Conservation (phyloP, 2,329 filamentous ascomycete genomes). For the Ceratocystis ficicola region DNA sequence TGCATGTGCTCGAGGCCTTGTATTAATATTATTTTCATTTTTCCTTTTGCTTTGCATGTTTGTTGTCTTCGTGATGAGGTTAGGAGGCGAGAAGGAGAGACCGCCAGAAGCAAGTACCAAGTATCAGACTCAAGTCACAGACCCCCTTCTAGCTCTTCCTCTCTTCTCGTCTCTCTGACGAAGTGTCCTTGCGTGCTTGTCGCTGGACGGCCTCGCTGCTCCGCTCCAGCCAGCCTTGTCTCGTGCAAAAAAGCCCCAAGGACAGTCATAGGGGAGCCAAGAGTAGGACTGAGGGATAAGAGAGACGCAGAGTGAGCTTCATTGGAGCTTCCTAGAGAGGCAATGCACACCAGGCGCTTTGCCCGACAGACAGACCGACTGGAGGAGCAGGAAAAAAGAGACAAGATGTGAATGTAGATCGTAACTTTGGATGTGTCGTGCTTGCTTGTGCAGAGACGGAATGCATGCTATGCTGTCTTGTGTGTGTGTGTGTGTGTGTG, state of each 20-base stretch:
- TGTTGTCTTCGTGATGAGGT: too few species aligned
- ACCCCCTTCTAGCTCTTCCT: background rate
- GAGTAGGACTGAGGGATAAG: too few species aligned
- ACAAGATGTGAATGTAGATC: background rate
- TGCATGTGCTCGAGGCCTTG: too few species aligned
- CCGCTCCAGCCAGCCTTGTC: background rate
- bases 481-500: too few species aligned
- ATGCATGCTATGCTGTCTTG: too few species aligned
- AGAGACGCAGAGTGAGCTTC: background rate
- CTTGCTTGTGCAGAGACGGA: background rate
- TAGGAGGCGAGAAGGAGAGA: background rate
- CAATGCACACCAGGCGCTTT: background rate
- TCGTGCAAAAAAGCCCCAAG: background rate
- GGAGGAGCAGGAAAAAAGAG: background rate
- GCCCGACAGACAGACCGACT: background rate
- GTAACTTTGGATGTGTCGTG: background rate
- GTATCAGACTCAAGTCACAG: background rate
- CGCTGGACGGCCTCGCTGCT: background rate
- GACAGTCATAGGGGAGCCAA: too few species aligned
- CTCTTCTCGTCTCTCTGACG: background rate
- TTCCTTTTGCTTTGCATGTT: too few species aligned
- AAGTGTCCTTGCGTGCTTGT: background rate
- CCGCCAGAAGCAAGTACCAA: background rate
- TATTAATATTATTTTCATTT: too few species aligned
- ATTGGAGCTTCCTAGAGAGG: constrained; percentile 7